phyloP scores from a whole-genome alignment of 176 grass and related monocot genomes.

The Lolium multiflorum region DNA sequence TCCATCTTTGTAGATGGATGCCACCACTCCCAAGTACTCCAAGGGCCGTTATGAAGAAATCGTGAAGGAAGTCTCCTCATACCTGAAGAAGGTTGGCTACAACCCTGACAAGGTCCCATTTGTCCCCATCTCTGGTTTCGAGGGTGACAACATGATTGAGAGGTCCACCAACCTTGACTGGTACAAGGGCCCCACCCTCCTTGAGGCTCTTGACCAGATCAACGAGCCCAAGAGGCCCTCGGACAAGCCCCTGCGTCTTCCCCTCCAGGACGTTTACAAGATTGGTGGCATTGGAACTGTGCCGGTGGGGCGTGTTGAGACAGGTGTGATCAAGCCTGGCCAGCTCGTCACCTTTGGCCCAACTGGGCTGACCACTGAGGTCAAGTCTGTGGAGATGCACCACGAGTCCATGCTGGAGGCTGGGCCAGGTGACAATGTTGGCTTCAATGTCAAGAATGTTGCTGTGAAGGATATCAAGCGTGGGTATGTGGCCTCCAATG shows the following conservation, averaged over 20 bases:
- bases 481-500: conserved; percentile 70
- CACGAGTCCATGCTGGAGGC: conserved; percentile 72
- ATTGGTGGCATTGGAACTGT: conserved; percentile 85
- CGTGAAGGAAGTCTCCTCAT: conserved; percentile 74
- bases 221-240: conserved; percentile 76
- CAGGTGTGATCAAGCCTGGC: conserved; percentile 63
- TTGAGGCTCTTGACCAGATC: conserved; percentile 73
- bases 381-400: conserved; percentile 91
- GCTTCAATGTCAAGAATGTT: conserved; percentile 82
- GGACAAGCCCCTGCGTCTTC: conserved; percentile 86
- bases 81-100: conserved; percentile 85
- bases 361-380: conserved; percentile 74
- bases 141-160: conserved; percentile 92
- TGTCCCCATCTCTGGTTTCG: conserved; percentile 81
- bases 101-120: conserved; percentile 85
- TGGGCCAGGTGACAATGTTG: conserved; percentile 70
- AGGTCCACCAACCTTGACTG: conserved; percentile 79
- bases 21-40: conserved; percentile 82
- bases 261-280: conserved; percentile 87
- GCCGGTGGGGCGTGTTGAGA: conserved; percentile 73
- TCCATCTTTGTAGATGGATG: conserved; percentile 58
- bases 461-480: conserved; percentile 80
- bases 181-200: conserved; percentile 88
- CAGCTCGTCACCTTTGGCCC: conserved; percentile 78
- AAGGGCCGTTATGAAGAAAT: conserved; percentile 79